These are phyloP conservation scores for Gryganskiella cystojenkinii DNA, from an alignment of 192 early-diverging fungal genomes.

Conservation along the genomic window DNA sequence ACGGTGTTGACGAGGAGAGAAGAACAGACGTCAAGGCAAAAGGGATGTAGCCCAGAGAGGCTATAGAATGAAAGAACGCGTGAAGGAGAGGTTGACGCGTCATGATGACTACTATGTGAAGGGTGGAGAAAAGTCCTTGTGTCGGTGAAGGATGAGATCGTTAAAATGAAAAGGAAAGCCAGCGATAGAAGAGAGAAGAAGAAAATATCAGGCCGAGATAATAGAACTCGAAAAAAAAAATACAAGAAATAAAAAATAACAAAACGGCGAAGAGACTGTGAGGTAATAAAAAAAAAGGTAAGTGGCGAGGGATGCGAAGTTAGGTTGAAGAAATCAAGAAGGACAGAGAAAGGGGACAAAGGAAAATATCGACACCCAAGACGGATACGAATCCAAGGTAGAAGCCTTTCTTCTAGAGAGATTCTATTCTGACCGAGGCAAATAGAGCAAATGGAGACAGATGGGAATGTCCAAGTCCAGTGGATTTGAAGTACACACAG, in stretches of 20 bases:
- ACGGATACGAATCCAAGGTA: background rate
- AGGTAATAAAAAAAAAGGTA: background rate
- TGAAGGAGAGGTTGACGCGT: conserved; percentile 21
- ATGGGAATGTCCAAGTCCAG: conserved; percentile 1
- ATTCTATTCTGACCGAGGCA: conserved; percentile 41
- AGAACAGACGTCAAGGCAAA: conserved; percentile 38
- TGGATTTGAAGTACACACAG: background rate
- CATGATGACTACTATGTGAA: too few relatives aligned
- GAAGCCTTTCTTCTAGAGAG: conserved; percentile 6
- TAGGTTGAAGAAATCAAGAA: background rate
- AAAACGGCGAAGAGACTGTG: background rate
- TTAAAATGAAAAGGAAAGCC: too few relatives aligned
- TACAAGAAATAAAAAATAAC: background rate
- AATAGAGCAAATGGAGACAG: background rate
- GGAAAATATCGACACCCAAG: too few relatives aligned
- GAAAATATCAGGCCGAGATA: background rate
- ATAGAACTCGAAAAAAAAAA: background rate
- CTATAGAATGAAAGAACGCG: conserved; percentile 46
- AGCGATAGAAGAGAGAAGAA: background rate
- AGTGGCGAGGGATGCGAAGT: background rate
- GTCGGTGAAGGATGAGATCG: too few relatives aligned
- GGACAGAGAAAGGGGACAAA: background rate
- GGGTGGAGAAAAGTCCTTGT: too few relatives aligned
- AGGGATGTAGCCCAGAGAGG: conserved; percentile 42
- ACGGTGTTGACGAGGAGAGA: conserved; percentile 30